Percentiles rank a stretch among this genome's conserved stretches.
Evolutionary conservation across 2,329 filamentous ascomycete genomes (phyloP).

Genomic region (Microdochium nivale): DNA sequence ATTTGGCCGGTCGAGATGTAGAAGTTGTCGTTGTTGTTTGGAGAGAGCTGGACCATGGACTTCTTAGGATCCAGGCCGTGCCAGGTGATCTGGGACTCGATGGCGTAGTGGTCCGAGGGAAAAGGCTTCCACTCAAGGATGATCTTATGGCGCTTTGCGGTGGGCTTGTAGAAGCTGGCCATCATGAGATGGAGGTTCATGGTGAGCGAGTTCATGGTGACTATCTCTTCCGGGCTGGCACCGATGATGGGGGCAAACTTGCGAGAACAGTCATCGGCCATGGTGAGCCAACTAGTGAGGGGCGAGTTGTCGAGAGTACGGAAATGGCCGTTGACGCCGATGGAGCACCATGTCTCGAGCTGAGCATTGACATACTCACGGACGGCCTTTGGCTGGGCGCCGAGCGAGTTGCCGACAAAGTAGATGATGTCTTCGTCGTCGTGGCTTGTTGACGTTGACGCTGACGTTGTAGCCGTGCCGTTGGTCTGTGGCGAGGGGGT

Average conservation of each 20-base stretch:
- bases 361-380: conserved; percentile 52
- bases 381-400: conserved; percentile 67
- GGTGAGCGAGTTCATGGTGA: conserved; percentile 82
- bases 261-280: conserved; percentile 65
- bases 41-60: conserved; percentile 62
- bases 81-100: conserved; percentile 70
- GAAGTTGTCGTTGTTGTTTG: conserved; percentile 50
- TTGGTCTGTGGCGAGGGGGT: neutral
- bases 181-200: conserved; percentile 74
- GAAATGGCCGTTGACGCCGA: conserved; percentile 83
- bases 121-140: conserved; percentile 88
- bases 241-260: conserved; percentile 69
- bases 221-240: conserved; percentile 63
- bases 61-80: conserved; percentile 58
- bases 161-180: conserved; percentile 75
- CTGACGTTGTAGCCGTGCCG: conserved; percentile 7
- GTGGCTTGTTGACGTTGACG: conserved; percentile 15
- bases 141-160: conserved; percentile 59
- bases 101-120: conserved; percentile 80
- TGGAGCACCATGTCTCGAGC: conserved; percentile 73
- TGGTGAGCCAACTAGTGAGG: conserved; percentile 65
- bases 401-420: conserved; percentile 84
- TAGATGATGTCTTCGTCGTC: conserved; percentile 35
- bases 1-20: conserved; percentile 65
- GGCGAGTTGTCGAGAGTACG: conserved; percentile 57